These are phyloP conservation scores for Claviceps sp. DNA, from an alignment of 2,329 filamentous ascomycete species.

Conservation along the genomic window DNA sequence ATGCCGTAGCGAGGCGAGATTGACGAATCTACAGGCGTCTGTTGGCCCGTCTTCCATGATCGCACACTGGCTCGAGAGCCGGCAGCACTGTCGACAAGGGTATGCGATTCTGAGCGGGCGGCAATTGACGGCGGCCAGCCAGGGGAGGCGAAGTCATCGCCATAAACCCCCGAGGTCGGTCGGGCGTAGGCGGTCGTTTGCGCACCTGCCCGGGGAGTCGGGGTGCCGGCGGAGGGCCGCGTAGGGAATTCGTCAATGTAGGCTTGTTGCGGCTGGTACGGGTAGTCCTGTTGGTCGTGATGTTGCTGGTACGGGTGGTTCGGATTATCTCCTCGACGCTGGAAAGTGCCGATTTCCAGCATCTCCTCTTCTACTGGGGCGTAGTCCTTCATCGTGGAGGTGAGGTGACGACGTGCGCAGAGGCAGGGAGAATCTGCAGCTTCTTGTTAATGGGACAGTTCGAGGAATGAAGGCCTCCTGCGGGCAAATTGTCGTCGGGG, in stretches of 20 bases:
- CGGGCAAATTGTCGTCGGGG: no score
- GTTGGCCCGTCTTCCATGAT: constrained; percentile 11
- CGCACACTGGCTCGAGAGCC: constrained; percentile 12
- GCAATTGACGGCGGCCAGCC: constrained; percentile 10
- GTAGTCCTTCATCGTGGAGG: constrained; percentile 16
- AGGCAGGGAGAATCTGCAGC: neutral
- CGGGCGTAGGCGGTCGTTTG: constrained; percentile 1
- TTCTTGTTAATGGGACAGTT: neutral
- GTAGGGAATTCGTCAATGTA: constrained; percentile 8
- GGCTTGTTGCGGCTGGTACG: constrained; percentile 15
- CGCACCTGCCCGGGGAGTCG: neutral
- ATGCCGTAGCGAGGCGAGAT: constrained; percentile 5
- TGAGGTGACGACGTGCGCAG: neutral
- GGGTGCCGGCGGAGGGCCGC: neutral
- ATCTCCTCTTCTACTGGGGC: constrained; percentile 20
- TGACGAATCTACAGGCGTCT: constrained; percentile 8
- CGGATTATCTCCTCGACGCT: constrained; percentile 8
- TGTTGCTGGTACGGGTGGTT: constrained; percentile 2
- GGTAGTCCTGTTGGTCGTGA: constrained; percentile 14
- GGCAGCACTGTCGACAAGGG: constrained; percentile 15
- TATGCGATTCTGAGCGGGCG: constrained; percentile 16
- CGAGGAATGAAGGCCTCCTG: neutral
- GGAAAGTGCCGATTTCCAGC: constrained; percentile 20
- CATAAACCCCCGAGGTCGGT: constrained; percentile 2
- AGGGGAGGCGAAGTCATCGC: constrained; percentile 6